A percentile compares a stretch with the other conserved stretches of the same genome.
Conservation (phyloP, 306 rosid species). For the Cucurbita ficifolia region DNA sequence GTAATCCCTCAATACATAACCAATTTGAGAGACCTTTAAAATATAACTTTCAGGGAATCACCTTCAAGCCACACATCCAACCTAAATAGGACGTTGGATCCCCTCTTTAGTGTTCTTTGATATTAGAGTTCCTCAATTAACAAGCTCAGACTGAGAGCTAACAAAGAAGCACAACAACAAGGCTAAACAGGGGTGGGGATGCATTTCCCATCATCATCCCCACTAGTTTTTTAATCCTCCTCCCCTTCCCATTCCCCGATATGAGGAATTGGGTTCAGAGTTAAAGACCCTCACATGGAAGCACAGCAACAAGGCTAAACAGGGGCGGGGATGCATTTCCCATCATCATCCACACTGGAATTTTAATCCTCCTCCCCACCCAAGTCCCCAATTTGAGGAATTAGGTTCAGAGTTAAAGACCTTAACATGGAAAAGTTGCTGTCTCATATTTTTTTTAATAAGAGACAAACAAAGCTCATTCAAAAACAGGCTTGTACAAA, state of each 20-base stretch:
- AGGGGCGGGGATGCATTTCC: neutral
- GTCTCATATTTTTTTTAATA: neutral
- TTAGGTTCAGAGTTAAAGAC: neutral
- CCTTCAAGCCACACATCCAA: neutral
- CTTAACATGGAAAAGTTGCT: neutral
- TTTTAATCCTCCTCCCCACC: neutral
- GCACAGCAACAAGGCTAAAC: neutral
- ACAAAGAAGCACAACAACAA: neutral
- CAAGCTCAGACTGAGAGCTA: neutral
- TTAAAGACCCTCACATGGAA: neutral
- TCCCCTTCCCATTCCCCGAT: neutral
- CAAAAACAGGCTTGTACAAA: neutral
- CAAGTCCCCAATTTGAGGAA: neutral
- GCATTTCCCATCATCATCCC: neutral
- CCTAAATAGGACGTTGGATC: neutral
- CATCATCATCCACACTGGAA: neutral
- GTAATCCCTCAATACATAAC: neutral
- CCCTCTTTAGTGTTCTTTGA: neutral
- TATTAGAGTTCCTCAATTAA: neutral
- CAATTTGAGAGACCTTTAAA: neutral
- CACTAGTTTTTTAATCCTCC: neutral
- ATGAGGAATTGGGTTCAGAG: neutral
- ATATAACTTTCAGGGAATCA: neutral
- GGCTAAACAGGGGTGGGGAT: neutral
- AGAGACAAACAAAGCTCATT: neutral